phyloP scores from a whole-genome alignment of 1,284 basidiomycete species.

The Trichosporon coremiiforme region DNA sequence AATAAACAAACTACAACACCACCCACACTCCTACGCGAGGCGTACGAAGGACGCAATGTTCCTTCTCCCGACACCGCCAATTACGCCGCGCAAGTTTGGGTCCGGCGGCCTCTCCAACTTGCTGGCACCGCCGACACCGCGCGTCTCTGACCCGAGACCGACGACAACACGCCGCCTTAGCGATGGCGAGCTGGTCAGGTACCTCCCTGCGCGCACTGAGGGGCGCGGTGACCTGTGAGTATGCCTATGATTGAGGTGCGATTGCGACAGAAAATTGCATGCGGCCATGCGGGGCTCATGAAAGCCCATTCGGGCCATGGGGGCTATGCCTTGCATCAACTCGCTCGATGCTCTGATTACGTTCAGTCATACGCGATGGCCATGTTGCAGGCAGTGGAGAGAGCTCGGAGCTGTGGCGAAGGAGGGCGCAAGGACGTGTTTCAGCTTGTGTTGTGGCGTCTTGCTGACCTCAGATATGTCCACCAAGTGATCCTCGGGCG shows the following conservation, averaged over 20 bases:
- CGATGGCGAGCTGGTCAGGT: conserved; percentile 8
- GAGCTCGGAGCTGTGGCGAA: not conserved
- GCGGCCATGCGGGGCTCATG: not conserved
- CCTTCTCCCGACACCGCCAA: conserved; percentile 8
- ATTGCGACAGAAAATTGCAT: conserved; percentile 9
- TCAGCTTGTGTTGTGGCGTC: not conserved
- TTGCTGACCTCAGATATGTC: conserved; percentile 6
- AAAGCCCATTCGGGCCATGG: no score
- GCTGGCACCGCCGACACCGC: conserved; percentile 9
- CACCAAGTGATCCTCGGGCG: not conserved
- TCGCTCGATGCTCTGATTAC: not conserved
- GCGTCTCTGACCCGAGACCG: conserved; percentile 3
- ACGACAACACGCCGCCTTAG: conserved; percentile 4
- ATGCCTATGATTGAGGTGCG: not conserved
- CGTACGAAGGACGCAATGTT: not conserved
- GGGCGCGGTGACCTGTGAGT: conserved; percentile 16
- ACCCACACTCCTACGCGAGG: no score
- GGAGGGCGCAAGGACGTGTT: not conserved
- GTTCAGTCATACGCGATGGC: not conserved
- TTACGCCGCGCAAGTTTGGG: conserved; percentile 10
- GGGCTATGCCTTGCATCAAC: not conserved
- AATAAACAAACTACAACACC: not conserved
- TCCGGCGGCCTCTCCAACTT: not conserved
- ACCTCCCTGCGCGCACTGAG: conserved; percentile 14
- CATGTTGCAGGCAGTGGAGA: no score